phyloP scores from a whole-genome alignment of 306 rosid genomes.

The Datisca glomerata region DNA sequence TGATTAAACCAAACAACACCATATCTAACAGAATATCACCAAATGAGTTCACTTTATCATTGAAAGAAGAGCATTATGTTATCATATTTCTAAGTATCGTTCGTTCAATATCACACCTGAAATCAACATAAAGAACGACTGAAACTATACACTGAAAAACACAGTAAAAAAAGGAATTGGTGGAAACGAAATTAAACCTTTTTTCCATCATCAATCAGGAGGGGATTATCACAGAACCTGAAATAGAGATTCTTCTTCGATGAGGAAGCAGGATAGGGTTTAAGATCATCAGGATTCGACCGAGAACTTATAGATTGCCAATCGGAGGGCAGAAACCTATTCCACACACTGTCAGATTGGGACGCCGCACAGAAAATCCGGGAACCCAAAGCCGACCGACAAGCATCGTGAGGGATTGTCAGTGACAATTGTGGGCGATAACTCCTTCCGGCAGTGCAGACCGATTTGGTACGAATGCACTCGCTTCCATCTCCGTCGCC shows the following conservation, averaged over 20 bases:
- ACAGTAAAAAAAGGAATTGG: not conserved
- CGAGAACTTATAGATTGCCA: constrained; percentile 2
- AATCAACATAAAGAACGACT: not conserved
- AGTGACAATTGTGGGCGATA: constrained; percentile 6
- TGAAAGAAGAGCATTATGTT: not conserved
- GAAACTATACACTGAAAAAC: not conserved
- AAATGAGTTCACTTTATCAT: not conserved
- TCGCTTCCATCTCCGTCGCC: too few species aligned
- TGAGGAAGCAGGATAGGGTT: not conserved
- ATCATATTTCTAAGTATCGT: not conserved
- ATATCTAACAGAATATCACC: too few species aligned
- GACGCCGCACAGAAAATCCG: constrained; percentile 6
- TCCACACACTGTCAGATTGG: constrained; percentile 9
- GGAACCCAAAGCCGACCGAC: constrained; percentile 4
- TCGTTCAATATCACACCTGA: not conserved
- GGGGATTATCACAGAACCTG: constrained; percentile 2
- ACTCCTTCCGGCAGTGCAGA: constrained; percentile 11
- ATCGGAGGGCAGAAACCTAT: constrained; percentile 6
- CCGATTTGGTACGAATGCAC: too few species aligned
- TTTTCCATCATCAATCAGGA: constrained; percentile 7
- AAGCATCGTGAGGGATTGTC: constrained; percentile 5
- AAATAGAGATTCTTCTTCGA: constrained; percentile 10
- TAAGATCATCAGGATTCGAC: not conserved
- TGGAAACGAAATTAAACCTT: constrained; percentile 5
- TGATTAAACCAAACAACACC: too few species aligned